Evolutionary conservation across 495 filamentous ascomycete species (phyloP).

Genomic region (Parathielavia appendiculata): DNA sequence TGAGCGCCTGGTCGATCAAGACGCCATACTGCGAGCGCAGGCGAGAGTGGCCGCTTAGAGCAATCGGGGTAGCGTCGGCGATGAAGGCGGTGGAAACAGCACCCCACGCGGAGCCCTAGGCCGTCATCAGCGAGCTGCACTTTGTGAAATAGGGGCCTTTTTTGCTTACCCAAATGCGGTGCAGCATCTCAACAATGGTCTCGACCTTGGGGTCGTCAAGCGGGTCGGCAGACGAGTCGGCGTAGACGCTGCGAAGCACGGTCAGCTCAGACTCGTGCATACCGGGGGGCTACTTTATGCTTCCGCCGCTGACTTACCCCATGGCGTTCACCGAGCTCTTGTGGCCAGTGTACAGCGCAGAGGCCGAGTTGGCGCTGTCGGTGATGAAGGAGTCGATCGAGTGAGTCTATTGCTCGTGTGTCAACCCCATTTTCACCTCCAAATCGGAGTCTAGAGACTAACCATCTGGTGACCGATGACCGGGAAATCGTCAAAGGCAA

Average conservation of each 20-base stretch:
- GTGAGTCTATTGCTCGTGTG: constrained; percentile 41
- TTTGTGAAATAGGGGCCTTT: constrained; percentile 4
- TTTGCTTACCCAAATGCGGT: constrained; percentile 50
- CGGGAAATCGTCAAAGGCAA: constrained; percentile 68
- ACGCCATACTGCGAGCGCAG: constrained; percentile 56
- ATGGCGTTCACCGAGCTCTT: constrained; percentile 70
- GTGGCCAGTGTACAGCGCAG: constrained; percentile 67
- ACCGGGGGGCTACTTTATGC: background rate
- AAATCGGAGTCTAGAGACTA: background rate
- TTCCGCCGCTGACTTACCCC: constrained; percentile 35
- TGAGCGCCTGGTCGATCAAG: constrained; percentile 56
- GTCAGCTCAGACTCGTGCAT: background rate
- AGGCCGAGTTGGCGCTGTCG: constrained; percentile 70
- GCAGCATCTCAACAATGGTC: constrained; percentile 66
- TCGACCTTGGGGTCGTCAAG: constrained; percentile 76
- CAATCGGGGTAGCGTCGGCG: constrained; percentile 68
- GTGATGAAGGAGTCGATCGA: constrained; percentile 73
- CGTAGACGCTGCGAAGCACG: constrained; percentile 50
- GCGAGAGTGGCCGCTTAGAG: constrained; percentile 60
- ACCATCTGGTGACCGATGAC: constrained; percentile 64
- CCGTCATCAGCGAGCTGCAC: constrained; percentile 5
- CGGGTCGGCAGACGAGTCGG: constrained; percentile 56
- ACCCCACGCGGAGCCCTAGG: constrained; percentile 43
- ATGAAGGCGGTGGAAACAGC: constrained; percentile 63
- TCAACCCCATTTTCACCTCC: background rate